Percentiles rank a stretch among this genome's conserved stretches.
Evolutionary conservation across 2,329 filamentous ascomycete genomes (phyloP).

Genomic region (Tolypocladium album): DNA sequence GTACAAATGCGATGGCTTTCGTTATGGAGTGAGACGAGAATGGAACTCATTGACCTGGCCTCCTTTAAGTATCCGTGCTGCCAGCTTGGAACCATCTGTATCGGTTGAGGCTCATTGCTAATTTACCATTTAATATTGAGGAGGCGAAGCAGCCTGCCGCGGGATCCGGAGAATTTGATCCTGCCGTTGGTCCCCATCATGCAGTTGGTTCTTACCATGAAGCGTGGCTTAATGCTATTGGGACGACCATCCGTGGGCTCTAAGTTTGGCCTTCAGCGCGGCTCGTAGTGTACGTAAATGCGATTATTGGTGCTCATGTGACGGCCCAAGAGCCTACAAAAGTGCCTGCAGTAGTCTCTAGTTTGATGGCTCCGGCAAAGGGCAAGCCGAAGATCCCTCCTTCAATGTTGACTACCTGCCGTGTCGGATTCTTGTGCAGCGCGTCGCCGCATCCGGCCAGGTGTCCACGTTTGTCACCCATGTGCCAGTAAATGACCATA

Average conservation of each 20-base stretch:
- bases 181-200: background rate
- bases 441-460: too few species aligned
- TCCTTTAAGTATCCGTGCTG: background rate
- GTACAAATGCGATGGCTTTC: background rate
- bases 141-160: too few species aligned
- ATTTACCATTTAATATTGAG: background rate
- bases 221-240: background rate
- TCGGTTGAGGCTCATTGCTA: background rate
- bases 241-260: background rate
- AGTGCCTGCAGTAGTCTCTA: too few species aligned
- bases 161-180: too few species aligned
- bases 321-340: too few species aligned
- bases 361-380: too few species aligned
- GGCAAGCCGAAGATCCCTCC: too few species aligned
- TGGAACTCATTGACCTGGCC: background rate
- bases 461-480: too few species aligned
- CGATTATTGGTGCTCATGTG: too few species aligned
- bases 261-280: background rate
- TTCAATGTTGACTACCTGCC: too few species aligned
- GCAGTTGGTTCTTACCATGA: background rate
- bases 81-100: background rate
- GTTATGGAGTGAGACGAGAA: background rate
- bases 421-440: too few species aligned
- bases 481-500: too few species aligned
- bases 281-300: background rate